A percentile compares a stretch with the other conserved stretches of the same genome.
Evolutionary conservation across 371 early-diverging fungal species (phyloP).

Genomic region (Rhizopus sp.): DNA sequence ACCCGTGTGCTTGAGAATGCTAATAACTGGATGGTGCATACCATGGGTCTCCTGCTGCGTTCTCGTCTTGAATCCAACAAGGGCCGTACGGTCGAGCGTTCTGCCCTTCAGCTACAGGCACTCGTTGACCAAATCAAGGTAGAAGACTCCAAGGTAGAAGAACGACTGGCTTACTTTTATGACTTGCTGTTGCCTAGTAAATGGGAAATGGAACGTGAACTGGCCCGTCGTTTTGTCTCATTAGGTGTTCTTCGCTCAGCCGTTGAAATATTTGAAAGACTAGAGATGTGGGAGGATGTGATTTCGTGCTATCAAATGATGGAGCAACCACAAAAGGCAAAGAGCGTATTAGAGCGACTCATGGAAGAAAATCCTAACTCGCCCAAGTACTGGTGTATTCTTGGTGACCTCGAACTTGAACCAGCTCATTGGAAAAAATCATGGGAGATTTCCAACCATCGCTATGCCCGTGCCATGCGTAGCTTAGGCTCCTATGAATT

Average conservation of each 20-base stretch:
- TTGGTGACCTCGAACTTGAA: conserved; percentile 86
- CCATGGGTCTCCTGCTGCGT: conserved; percentile 88
- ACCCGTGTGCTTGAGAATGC: conserved; percentile 88
- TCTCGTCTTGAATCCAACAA: conserved; percentile 89
- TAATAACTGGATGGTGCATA: conserved; percentile 96
- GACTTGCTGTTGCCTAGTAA: conserved; percentile 81
- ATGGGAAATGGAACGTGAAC: conserved; percentile 94
- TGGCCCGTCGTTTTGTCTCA: conserved; percentile 81
- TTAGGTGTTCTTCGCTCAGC: conserved; percentile 90
- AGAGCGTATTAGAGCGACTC: conserved; percentile 66
- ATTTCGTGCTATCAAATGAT: conserved; percentile 84
- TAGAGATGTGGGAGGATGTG: conserved; percentile 94
- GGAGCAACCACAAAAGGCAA: conserved; percentile 83
- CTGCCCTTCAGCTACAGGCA: conserved; percentile 90
- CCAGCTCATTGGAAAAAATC: conserved; percentile 82
- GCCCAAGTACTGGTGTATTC: conserved; percentile 84
- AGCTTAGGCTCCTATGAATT: conserved; percentile 84
- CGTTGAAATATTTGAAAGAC: conserved; percentile 87
- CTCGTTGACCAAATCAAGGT: conserved; percentile 88
- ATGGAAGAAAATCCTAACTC: conserved; percentile 68
- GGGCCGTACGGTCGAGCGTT: conserved; percentile 88
- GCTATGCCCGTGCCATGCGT: conserved; percentile 93
- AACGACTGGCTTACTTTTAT: conserved; percentile 82
- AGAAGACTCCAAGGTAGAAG: conserved; percentile 75
- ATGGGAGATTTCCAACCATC: conserved; percentile 83